Conservation (phyloP, 2,329 filamentous ascomycete species). For the Hansfordia pulvinata region DNA sequence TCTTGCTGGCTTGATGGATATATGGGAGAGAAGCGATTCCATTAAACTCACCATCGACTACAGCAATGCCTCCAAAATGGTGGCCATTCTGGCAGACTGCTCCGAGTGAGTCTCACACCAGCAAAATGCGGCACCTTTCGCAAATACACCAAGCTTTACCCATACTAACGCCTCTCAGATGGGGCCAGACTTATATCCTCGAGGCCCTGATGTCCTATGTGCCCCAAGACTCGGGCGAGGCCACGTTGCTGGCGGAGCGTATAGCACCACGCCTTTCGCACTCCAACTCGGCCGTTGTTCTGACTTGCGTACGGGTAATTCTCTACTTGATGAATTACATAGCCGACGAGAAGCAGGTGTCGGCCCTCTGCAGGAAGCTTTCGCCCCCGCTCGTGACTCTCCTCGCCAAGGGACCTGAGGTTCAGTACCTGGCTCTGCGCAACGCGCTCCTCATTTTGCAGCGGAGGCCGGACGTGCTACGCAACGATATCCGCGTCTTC, state of each 20-base stretch:
- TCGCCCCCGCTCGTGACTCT: conserved; percentile 91
- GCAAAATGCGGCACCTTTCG: neutral
- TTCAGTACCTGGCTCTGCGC: conserved; percentile 90
- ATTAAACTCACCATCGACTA: conserved; percentile 99
- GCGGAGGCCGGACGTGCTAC: conserved; percentile 78
- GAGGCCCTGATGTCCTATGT: conserved; percentile 97
- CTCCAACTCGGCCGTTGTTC: conserved; percentile 89
- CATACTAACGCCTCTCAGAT: conserved; percentile 41
- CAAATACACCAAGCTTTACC: no score
- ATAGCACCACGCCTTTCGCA: conserved; percentile 93
- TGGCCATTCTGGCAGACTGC: conserved; percentile 89
- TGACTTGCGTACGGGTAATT: conserved; percentile 92
- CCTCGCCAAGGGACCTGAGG: conserved; percentile 89
- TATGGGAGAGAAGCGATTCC: conserved; percentile 94
- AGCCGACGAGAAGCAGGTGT: conserved; percentile 76
- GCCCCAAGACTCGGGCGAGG: conserved; percentile 80
- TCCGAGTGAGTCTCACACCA: conserved; percentile 58
- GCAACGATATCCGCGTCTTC: conserved; percentile 96
- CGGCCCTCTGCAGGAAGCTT: conserved; percentile 76
- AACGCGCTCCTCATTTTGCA: conserved; percentile 93
- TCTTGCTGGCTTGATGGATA: conserved; percentile 83
- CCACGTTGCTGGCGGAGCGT: conserved; percentile 77
- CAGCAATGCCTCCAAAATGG: conserved; percentile 92
- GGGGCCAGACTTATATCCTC: conserved; percentile 97
- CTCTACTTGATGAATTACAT: conserved; percentile 99